Conservation (phyloP, 2,329 filamentous ascomycete species). For the Aphanocladium album region DNA sequence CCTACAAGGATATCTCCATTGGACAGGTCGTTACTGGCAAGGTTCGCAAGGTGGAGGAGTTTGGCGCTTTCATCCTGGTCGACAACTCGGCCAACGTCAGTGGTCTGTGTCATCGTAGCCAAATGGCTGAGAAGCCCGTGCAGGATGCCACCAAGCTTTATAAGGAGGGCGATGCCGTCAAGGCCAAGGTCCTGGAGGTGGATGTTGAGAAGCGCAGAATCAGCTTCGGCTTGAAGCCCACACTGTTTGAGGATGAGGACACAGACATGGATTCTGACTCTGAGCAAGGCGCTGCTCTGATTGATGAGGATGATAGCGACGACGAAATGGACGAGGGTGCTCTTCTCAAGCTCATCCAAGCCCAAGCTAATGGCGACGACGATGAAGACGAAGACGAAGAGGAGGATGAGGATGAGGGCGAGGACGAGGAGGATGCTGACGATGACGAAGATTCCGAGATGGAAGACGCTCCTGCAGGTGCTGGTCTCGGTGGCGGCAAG, state of each 20-base stretch:
- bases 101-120: slow-evolving; percentile 84
- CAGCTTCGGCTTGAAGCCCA: slow-evolving; percentile 88
- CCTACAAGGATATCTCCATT: slow-evolving; percentile 68
- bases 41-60: slow-evolving; percentile 89
- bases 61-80: slow-evolving; percentile 88
- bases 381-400: slow-evolving; percentile 31
- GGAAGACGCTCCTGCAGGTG: slow-evolving; percentile 27
- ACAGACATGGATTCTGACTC: slow-evolving; percentile 46
- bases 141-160: slow-evolving; percentile 86
- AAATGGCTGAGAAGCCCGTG: slow-evolving; percentile 82
- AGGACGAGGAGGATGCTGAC: slow-evolving; percentile 32
- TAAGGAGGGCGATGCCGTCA: slow-evolving; percentile 85
- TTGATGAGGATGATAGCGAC: slow-evolving; percentile 39
- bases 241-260: slow-evolving; percentile 69
- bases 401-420: slow-evolving; percentile 28
- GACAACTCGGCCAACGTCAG: slow-evolving; percentile 85
- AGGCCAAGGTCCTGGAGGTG: slow-evolving; percentile 79
- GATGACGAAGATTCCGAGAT: slow-evolving; percentile 22
- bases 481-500: slow-evolving; percentile 65
- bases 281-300: slow-evolving; percentile 40
- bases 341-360: slow-evolving; percentile 39
- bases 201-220: slow-evolving; percentile 71
- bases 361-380: slow-evolving; percentile 37
- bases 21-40: slow-evolving; percentile 85
- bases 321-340: slow-evolving; percentile 45